Evolutionary conservation across 2,329 filamentous ascomycete species (phyloP).

Genomic region (Xylariaceae sp.): DNA sequence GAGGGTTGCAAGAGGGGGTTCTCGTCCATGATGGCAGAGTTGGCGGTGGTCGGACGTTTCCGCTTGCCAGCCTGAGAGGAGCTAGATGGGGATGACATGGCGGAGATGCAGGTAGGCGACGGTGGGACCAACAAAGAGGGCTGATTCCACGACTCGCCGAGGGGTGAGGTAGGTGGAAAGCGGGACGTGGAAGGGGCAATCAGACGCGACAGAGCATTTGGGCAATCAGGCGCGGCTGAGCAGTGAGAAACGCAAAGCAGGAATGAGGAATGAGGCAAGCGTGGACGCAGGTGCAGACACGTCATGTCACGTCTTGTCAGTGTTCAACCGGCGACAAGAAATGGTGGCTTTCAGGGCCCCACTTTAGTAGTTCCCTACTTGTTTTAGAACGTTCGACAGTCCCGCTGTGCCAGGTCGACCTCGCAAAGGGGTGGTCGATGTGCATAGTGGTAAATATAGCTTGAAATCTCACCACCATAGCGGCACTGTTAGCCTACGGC

Average conservation of each 20-base stretch:
- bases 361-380: too few relatives aligned
- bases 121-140: too few relatives aligned
- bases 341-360: too few relatives aligned
- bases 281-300: background rate
- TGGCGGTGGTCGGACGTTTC: slow-evolving; percentile 66
- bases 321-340: too few relatives aligned
- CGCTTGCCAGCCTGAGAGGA: slow-evolving; percentile 65
- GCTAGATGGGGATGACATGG: slow-evolving; percentile 60
- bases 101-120: background rate
- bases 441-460: too few relatives aligned
- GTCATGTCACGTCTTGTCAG: background rate
- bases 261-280: background rate
- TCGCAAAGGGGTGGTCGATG: too few relatives aligned
- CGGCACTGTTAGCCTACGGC: too few relatives aligned
- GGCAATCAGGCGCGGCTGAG: background rate
- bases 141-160: background rate
- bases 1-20: slow-evolving; percentile 65
- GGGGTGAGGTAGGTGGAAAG: background rate
- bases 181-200: background rate
- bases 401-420: too few relatives aligned
- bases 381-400: too few relatives aligned
- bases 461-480: too few relatives aligned
- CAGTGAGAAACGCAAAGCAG: background rate
- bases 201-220: background rate
- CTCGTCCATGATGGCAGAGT: slow-evolving; percentile 48